Evolutionary conservation across 306 rosid species (phyloP), one percentile per base, ranked within the genome.

Genomic region (Betula pendula): DNA sequence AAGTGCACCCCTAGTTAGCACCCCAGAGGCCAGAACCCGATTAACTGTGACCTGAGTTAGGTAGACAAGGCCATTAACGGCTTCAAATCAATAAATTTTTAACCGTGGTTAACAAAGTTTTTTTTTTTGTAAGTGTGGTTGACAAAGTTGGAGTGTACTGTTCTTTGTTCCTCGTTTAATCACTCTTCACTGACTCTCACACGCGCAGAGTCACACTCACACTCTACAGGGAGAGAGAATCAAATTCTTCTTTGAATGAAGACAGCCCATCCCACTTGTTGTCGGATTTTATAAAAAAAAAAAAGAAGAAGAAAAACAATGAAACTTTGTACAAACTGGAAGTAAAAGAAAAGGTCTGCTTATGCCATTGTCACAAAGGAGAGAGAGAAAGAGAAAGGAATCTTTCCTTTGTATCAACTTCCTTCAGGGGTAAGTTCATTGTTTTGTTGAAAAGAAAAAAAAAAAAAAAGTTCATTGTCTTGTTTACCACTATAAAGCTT

Each of bases 241-340:
- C 91, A 73, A 79, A 83, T 90, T 87, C 88, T 88, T 85, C 87
- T 80, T 83, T 63, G 74, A 17, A 81, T 52, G 84, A 83, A 79
- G 85, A 83, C 84, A 82, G 16, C 79, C 67, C 75, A 44, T 75
- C 68, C 43, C 68, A 62, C 42, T 80, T 86, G 82, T 79, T 82
- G 80, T 82, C 76, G 53, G 43, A 11, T 69, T 19, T 40, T 24
- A 20, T 42, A 10, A 16, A 13, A 44, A 70, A 67, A 73, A 73
- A 45, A 17, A 44, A 31, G 17, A 65, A 27, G 50, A 29, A n/a
- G n/a, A 33, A 63, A 81, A 80, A 20, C 73, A 42, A 59, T 55
- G 50, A 68, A 71, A 45, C 58, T 84, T 75, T 79, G 29, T 78
- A 69, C 40, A 48, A 47, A 56, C 71, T 22, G 55, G 84, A 74